Evolutionary conservation across 306 rosid genomes (phyloP).

Genomic region (Cucurbita ficifolia): DNA sequence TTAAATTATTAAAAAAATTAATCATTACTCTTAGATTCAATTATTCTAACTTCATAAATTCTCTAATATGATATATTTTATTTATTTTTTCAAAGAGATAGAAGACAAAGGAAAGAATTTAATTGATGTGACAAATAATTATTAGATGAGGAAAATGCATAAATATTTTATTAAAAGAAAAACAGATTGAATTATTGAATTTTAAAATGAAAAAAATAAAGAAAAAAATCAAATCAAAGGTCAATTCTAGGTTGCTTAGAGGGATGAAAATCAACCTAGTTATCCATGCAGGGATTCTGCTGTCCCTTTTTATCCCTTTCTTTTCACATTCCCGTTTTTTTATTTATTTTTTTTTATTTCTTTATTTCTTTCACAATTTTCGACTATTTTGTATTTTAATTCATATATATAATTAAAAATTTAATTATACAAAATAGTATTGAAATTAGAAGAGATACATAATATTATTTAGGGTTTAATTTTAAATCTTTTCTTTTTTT

Average conservation of each 20-base stretch:
- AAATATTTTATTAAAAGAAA: not conserved
- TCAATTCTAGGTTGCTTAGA: not conserved
- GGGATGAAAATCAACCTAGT: slow-evolving; percentile 8
- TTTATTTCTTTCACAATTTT: too few relatives aligned
- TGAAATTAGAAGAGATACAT: too few relatives aligned
- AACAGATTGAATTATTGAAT: not conserved
- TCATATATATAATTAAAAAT: too few relatives aligned
- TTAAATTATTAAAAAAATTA: not conserved
- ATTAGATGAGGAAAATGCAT: not conserved
- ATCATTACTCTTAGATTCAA: too few relatives aligned
- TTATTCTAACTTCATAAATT: too few relatives aligned
- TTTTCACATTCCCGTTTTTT: not conserved
- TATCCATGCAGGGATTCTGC: slow-evolving; percentile 10
- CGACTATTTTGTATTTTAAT: too few relatives aligned
- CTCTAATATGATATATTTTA: too few relatives aligned
- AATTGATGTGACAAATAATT: not conserved
- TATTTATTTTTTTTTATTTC: not conserved
- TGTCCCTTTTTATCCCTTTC: slow-evolving; percentile 9
- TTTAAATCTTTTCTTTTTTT: too few relatives aligned
- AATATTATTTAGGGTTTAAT: too few relatives aligned
- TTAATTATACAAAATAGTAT: too few relatives aligned
- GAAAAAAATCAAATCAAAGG: not conserved
- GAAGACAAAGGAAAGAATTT: not conserved
- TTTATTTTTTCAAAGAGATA: not conserved
- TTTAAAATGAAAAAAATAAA: not conserved